Base-by-base conservation (phyloP, 179 eudicot genomes). In the Beta macrorhiza region DNA sequence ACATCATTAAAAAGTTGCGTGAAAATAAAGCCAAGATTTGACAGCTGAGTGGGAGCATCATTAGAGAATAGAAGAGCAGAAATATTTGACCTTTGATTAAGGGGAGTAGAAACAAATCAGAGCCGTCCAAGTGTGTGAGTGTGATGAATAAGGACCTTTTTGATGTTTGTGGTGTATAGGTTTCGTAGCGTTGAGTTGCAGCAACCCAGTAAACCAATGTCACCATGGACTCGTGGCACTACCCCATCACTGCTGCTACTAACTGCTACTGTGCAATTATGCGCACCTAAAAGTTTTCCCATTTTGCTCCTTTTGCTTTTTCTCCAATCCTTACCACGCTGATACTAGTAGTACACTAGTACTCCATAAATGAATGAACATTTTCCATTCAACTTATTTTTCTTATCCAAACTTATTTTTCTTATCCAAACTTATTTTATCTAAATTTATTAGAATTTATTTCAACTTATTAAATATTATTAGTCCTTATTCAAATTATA, bases 111-210 rank as follows among this genome's bases (percentile, higher is more conserved):
- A 6, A 0, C 29, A n/a, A 76, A 79, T 79, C 25, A 5, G 29
- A 51, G 45, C 77, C 77, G 72, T 77, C 56, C 80, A 77, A 58
- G 32, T 77, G 84, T 70, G 53, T 69, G 72, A 76, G 80, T 70
- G 53, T 69, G 72, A 76, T 58, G 5, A 0, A 29, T 15, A 61
- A 75, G 22, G 16, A 17, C 5, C 15, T 13, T 22, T 29, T 57
- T n/a, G 64, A 61, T n/a, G 64, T 61, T 22, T 14, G 7, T 58
- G 15, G 19, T 19, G 7, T 5, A 20, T 55, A 12, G 68, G 4
- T 67, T 75, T 76, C 68, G 75, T 81, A 75, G 80, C 83, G 83
- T 81, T 68, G 52, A 76, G 75, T 81, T 57, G 57, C 83, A 81
- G 83, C 80, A 76, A 76, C 57, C 32, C 2, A 5, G 8, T 64